phyloP scores from a whole-genome alignment of 805 yeast species.

The Suhomyces canberraensis region DNA sequence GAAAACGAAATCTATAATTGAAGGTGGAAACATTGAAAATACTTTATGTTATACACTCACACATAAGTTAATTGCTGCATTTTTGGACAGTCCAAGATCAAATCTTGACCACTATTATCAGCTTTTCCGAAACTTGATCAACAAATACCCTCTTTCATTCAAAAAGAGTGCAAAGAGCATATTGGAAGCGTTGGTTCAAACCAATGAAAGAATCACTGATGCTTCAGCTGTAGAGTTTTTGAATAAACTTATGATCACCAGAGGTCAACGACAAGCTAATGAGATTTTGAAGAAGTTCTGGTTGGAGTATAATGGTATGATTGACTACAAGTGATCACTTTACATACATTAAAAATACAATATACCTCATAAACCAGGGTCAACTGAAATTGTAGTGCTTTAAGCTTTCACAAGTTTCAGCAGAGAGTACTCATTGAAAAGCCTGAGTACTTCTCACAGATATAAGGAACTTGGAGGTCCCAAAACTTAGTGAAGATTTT shows the following conservation, averaged over 20 bases:
- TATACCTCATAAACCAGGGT: background rate
- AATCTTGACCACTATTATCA: constrained; percentile 57
- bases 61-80: constrained; percentile 24
- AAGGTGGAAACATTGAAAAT: constrained; percentile 2
- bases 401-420: constrained; percentile 1
- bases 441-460: no score
- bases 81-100: constrained; percentile 52
- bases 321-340: constrained; percentile 30
- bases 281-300: constrained; percentile 61
- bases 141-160: constrained; percentile 45
- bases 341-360: background rate
- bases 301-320: constrained; percentile 57
- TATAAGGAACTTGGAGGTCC: no score
- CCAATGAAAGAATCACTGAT: constrained; percentile 1
- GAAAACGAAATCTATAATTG: constrained; percentile 19
- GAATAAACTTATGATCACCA: constrained; percentile 55
- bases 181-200: constrained; percentile 2
- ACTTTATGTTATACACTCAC: constrained; percentile 25
- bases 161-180: constrained; percentile 27
- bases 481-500: no score
- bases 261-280: constrained; percentile 63
- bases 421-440: background rate
- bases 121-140: constrained; percentile 45
- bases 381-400: background rate
- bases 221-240: constrained; percentile 30